A percentile compares a stretch with the other conserved stretches of the same genome.
Evolutionary conservation across 176 grass and related monocot species (phyloP).

Genomic region (Thalia dealbata): DNA sequence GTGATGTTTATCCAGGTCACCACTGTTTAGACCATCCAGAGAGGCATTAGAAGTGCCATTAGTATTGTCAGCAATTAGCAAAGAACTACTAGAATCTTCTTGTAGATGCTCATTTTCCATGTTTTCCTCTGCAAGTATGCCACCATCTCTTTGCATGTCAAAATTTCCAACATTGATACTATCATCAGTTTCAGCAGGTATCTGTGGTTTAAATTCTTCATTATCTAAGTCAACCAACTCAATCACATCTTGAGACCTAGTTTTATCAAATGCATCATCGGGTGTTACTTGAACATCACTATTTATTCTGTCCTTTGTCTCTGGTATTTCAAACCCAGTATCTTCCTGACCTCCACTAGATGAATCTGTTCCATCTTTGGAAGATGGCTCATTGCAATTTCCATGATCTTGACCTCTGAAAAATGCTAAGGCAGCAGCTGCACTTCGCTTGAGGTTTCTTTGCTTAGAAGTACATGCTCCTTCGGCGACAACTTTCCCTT

Average conservation of each 20-base stretch:
- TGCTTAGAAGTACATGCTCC: slow-evolving; percentile 57
- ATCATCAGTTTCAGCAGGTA: background rate
- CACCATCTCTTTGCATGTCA: slow-evolving; percentile 1
- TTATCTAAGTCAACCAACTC: slow-evolving; percentile 7
- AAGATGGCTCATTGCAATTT: slow-evolving; percentile 25
- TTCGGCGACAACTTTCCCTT: slow-evolving; percentile 43
- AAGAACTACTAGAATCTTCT: background rate
- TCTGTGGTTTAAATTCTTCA: slow-evolving; percentile 22
- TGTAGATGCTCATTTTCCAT: slow-evolving; percentile 15
- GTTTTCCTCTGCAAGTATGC: background rate
- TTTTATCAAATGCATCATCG: background rate
- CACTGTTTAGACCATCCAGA: slow-evolving; percentile 9
- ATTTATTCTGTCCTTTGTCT: slow-evolving; percentile 7
- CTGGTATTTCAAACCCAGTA: slow-evolving; percentile 11
- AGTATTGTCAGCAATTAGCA: background rate
- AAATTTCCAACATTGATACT: slow-evolving; percentile 11
- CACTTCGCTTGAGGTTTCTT: slow-evolving; percentile 69
- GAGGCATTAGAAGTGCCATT: slow-evolving; percentile 10
- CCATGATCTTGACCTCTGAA: slow-evolving; percentile 33
- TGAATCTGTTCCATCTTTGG: slow-evolving; percentile 28
- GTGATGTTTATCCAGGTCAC: slow-evolving; percentile 10
- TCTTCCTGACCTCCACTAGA: slow-evolving; percentile 29
- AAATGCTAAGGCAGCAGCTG: slow-evolving; percentile 63
- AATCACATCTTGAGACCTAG: background rate
- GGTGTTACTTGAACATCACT: background rate